Conservation (phyloP, 179 eudicot species). For the Beta lomatogona region DNA sequence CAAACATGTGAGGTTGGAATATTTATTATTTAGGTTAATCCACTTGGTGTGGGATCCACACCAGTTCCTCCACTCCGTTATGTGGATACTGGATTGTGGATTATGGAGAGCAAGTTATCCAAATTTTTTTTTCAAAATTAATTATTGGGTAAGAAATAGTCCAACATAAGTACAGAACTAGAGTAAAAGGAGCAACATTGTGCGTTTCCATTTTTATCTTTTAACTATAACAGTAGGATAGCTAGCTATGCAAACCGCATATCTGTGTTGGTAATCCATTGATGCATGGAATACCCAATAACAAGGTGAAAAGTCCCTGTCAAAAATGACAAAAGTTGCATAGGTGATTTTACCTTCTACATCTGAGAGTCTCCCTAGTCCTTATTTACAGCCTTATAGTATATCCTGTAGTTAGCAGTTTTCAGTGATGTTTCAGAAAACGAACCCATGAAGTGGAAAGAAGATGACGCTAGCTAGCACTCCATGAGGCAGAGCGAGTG, state of each 20-base stretch:
- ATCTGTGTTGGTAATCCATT: not conserved
- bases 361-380: not conserved
- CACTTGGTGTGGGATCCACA: too few relatives aligned
- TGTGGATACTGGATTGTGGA: too few relatives aligned
- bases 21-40: too few relatives aligned
- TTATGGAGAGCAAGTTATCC: too few relatives aligned
- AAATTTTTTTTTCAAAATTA: too few relatives aligned
- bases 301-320: not conserved
- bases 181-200: not conserved
- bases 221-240: not conserved
- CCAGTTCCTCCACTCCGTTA: too few relatives aligned
- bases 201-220: not conserved
- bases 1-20: too few relatives aligned
- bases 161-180: not conserved
- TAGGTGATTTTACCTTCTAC: not conserved
- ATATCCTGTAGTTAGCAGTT: not conserved
- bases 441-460: constrained; percentile 4
- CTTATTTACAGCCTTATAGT: constrained; percentile 3
- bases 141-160: too few relatives aligned
- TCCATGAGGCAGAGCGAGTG: constrained; percentile 44
- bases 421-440: not conserved
- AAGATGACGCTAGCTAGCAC: not conserved
- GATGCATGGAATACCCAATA: not conserved
- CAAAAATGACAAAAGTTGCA: not conserved
- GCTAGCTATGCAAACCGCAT: not conserved